A percentile compares a stretch with the other conserved stretches of the same genome.
phyloP scores from a whole-genome alignment of 2,329 filamentous ascomycete species.

The Scedosporium boydii region DNA sequence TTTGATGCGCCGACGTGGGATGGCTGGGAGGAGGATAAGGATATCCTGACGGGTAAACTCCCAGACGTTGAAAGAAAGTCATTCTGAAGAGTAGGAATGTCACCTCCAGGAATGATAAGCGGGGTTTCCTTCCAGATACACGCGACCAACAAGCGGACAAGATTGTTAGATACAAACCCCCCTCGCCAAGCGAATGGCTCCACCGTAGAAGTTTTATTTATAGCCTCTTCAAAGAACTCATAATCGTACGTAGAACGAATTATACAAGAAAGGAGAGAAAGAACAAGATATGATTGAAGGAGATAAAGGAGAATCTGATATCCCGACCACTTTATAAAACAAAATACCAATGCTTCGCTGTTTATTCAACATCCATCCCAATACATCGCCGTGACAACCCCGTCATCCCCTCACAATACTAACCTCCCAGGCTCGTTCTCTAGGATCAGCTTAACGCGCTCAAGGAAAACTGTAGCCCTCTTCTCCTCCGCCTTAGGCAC shows the following conservation, averaged over 20 bases:
- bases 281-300: constrained; percentile 2
- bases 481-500: constrained; percentile 75
- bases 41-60: not conserved
- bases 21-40: not conserved
- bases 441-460: constrained; percentile 74
- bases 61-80: not conserved
- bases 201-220: too few species aligned
- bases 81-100: not conserved
- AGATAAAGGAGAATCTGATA: constrained; percentile 9
- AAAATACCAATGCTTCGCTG: not conserved
- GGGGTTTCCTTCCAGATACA: too few species aligned
- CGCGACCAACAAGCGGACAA: too few species aligned
- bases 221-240: too few species aligned
- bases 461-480: constrained; percentile 71
- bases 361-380: not conserved
- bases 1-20: constrained; percentile 50
- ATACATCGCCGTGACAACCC: not conserved
- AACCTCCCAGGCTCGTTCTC: constrained; percentile 71
- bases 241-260: not conserved
- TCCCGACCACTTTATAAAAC: constrained; percentile 10
- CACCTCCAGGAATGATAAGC: not conserved
- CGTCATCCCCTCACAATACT: constrained; percentile 37
- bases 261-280: not conserved
- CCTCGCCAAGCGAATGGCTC: too few species aligned
- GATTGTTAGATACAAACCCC: not conserved